Evolutionary conservation across 768 basidiomycete species (phyloP), one percentile per base, ranked within the genome.

Genomic region (Suillus sp.): DNA sequence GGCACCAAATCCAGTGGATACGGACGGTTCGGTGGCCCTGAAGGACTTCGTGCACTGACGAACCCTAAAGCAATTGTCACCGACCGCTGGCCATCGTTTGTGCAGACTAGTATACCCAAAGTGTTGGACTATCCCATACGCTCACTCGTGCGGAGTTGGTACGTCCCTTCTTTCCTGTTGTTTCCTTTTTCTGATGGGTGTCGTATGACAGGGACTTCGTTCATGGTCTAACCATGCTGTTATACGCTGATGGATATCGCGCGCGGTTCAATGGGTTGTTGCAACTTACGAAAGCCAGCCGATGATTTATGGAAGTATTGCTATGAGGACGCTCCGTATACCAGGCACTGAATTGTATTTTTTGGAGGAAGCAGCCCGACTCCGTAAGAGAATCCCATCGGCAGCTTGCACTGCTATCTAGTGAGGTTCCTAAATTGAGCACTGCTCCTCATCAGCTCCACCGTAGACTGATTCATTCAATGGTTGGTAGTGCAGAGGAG

Each of bases 21-120:
- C 72, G 96, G 95, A 7, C 86, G 97, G 65, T 97, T 99, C 69
- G 93, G 91, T 67, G 97, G 97, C 30, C 90, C 93, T 1, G 97
- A 99, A 79, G 97, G 97, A 43, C 82, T 99, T 47, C 87, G 95
- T 32, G 81, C 91, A 1, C 78, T 99, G 45, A 95, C 93, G 51
- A 94, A 92, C 70, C 82, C 90, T 59, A 99, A 99, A 73, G 90
- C 90, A 16, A 86, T 99, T 57, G 86, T 93, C 61, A 80, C 85
- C 20, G 97, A 99, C 75, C 85, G 92, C 54, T 94, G 90, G 84
- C 93, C 95, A 61, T 87, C 88, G 38, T 72, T 89, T 50, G 80
- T 96, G 48, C 88, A 94, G 72, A 99, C 97, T 0, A 78, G 75
- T 13, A 97, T 99, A 64, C 97, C 97, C 0, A 83, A 83, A 51